Conservation (phyloP, 2,329 filamentous ascomycete genomes). For the Eurotiales sp. region DNA sequence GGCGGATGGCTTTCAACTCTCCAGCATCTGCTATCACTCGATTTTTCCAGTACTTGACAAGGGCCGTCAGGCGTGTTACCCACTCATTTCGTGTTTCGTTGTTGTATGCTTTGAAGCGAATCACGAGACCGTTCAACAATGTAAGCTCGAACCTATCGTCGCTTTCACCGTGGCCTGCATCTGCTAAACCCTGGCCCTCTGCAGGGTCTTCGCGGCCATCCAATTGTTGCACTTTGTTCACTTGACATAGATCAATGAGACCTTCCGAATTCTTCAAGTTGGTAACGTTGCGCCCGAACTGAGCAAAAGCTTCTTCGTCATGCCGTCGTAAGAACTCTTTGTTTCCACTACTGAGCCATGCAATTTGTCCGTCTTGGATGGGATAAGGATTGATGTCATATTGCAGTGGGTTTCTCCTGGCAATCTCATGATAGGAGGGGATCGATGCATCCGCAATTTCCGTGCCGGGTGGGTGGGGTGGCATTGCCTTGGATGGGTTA, state of each 20-base stretch:
- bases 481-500: slow-evolving; percentile 56
- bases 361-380: slow-evolving; percentile 49
- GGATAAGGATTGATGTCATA: slow-evolving; percentile 62
- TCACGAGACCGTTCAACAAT: slow-evolving; percentile 58
- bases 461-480: slow-evolving; percentile 57
- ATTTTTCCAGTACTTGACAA: slow-evolving; percentile 61
- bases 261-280: slow-evolving; percentile 60
- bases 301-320: slow-evolving; percentile 58
- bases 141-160: slow-evolving; percentile 60
- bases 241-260: slow-evolving; percentile 59
- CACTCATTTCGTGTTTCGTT: slow-evolving; percentile 57
- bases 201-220: neutral
- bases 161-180: slow-evolving; percentile 47
- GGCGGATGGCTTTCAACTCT: slow-evolving; percentile 55
- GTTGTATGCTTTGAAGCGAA: slow-evolving; percentile 60
- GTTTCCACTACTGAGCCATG: slow-evolving; percentile 53
- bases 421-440: slow-evolving; percentile 53
- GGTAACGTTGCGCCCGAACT: slow-evolving; percentile 55
- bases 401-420: slow-evolving; percentile 55
- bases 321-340: slow-evolving; percentile 45
- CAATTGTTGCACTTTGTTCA: slow-evolving; percentile 53
- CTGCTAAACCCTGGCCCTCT: neutral
- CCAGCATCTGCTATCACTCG: slow-evolving; percentile 55
- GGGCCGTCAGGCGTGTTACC: slow-evolving; percentile 54
- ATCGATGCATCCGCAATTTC: slow-evolving; percentile 43